phyloP scores from a whole-genome alignment of 2,329 filamentous ascomycete species.

The Tolypocladium pustulatum region DNA sequence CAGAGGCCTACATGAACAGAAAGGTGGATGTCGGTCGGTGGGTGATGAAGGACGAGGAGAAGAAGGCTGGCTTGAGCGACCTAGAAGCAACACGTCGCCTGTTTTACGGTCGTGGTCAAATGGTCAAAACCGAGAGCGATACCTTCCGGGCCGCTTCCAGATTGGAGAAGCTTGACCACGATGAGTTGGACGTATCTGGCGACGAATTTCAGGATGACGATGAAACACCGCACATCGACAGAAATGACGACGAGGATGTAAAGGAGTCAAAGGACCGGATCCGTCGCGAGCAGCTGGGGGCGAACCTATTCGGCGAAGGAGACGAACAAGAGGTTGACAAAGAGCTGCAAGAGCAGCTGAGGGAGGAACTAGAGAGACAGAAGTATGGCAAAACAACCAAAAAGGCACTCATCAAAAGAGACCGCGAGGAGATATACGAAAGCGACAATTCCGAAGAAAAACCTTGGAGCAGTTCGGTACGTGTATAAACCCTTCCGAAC shows the following conservation, averaged over 20 bases:
- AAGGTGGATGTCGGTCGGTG: constrained; percentile 69
- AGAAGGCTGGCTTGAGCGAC: constrained; percentile 43
- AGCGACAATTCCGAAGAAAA: constrained; percentile 47
- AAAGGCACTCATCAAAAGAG: constrained; percentile 73
- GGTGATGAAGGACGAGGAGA: constrained; percentile 61
- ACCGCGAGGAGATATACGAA: constrained; percentile 80
- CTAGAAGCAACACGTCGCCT: constrained; percentile 47
- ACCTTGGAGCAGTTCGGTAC: constrained; percentile 29
- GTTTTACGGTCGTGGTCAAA: constrained; percentile 42
- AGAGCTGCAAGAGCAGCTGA: constrained; percentile 58
- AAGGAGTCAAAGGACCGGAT: constrained; percentile 64
- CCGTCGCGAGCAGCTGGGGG: constrained; percentile 72
- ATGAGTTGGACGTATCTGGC: constrained; percentile 56
- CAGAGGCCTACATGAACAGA: constrained; percentile 72
- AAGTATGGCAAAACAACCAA: constrained; percentile 66
- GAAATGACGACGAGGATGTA: constrained; percentile 70
- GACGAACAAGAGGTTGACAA: constrained; percentile 64
- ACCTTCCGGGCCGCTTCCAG: constrained; percentile 52
- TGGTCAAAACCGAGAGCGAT: constrained; percentile 57
- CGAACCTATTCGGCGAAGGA: constrained; percentile 67
- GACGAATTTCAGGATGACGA: constrained; percentile 84
- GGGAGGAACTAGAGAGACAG: constrained; percentile 59
- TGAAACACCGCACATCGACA: constrained; percentile 64
- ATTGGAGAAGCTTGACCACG: constrained; percentile 58
- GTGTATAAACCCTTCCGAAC: not conserved